Conservation (phyloP, 2,329 filamentous ascomycete genomes). For the Colletotrichum sp. region DNA sequence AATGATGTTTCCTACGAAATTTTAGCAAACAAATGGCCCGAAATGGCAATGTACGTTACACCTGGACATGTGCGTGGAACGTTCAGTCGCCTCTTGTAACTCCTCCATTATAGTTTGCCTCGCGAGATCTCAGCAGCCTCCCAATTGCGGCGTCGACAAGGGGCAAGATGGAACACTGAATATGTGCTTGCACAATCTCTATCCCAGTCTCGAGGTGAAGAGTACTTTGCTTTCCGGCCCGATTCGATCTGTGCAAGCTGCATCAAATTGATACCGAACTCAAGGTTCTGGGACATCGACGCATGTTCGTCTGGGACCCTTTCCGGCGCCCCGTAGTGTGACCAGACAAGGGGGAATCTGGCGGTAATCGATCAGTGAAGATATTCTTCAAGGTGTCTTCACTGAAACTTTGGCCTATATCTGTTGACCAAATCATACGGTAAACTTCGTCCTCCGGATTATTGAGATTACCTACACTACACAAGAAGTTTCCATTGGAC, state of each 20-base stretch:
- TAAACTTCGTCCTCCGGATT: not conserved
- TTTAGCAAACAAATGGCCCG: not conserved
- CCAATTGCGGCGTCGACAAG: not conserved
- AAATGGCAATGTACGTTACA: not conserved
- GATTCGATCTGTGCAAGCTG: not conserved
- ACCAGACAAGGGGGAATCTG: not conserved
- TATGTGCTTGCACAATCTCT: not conserved
- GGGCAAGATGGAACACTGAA: not conserved
- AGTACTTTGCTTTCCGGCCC: not conserved
- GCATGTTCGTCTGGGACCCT: not conserved
- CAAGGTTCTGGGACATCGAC: not conserved
- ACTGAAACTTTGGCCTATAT: not conserved
- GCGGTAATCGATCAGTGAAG: not conserved
- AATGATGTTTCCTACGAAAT: not conserved
- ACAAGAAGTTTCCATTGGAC: not conserved
- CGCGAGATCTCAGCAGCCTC: not conserved
- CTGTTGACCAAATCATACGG: not conserved
- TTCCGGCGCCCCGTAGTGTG: not conserved
- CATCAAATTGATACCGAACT: not conserved
- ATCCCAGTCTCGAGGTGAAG: not conserved
- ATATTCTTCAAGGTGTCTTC: not conserved
- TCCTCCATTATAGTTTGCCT: not conserved
- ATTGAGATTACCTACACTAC: not conserved
- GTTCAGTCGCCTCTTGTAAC: constrained; percentile 1
- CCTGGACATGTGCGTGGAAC: not conserved